Conservation (phyloP, 106 monocot species). For the Allium sativum region DNA sequence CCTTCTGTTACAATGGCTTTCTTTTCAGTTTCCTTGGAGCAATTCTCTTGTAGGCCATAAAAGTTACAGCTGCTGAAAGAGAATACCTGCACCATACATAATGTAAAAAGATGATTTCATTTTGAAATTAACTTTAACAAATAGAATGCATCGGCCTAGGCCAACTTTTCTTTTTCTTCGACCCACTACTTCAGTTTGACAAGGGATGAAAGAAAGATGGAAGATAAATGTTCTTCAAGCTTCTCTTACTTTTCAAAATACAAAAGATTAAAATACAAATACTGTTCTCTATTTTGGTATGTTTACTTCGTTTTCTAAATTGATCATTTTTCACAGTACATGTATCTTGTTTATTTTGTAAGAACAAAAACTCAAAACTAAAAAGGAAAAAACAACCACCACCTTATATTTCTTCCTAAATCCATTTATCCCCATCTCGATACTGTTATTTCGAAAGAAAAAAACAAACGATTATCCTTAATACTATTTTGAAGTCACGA, state of each 20-base stretch:
- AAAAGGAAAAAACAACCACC: too few relatives aligned
- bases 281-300: too few relatives aligned
- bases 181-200: background rate
- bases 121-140: background rate
- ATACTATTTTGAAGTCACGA: too few relatives aligned
- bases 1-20: constrained; percentile 12
- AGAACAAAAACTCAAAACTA: too few relatives aligned
- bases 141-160: background rate
- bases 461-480: too few relatives aligned
- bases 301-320: too few relatives aligned
- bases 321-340: too few relatives aligned
- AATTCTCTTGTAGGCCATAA: constrained; percentile 71
- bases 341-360: too few relatives aligned
- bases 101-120: background rate
- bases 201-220: background rate
- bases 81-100: constrained; percentile 50
- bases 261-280: background rate
- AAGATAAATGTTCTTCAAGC: too few relatives aligned
- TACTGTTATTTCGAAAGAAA: too few relatives aligned
- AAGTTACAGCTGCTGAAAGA: constrained; percentile 77
- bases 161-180: background rate
- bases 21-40: constrained; percentile 40
- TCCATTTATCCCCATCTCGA: background rate
- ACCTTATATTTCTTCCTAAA: background rate
- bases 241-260: background rate